phyloP scores from a whole-genome alignment of 257 asterid genomes.

The Jasminum sambac region DNA sequence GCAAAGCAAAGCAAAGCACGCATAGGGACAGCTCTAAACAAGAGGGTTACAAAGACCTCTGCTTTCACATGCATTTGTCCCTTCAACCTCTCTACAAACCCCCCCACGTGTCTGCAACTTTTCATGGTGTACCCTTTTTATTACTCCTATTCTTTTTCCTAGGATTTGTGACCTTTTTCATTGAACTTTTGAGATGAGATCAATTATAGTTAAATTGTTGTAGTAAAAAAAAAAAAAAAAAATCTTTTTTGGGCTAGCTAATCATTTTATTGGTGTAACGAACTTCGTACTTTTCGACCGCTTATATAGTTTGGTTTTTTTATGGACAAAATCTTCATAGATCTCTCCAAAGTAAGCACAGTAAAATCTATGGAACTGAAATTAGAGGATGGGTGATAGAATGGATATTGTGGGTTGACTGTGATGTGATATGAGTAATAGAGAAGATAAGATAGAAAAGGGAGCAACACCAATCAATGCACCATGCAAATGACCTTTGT shows the following conservation, averaged over 20 bases:
- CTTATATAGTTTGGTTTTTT: too few relatives aligned
- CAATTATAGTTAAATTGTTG: too few relatives aligned
- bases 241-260: too few relatives aligned
- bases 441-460: slow-evolving; percentile 24
- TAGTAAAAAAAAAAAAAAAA: too few relatives aligned
- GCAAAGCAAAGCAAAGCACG: slow-evolving; percentile 19
- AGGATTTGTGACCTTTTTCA: neutral
- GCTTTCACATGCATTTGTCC: slow-evolving; percentile 47
- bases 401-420: slow-evolving; percentile 29
- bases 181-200: too few relatives aligned
- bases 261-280: too few relatives aligned
- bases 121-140: neutral
- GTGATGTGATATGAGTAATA: slow-evolving; percentile 19
- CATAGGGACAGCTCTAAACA: slow-evolving; percentile 32
- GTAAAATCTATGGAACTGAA: slow-evolving; percentile 1
- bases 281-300: too few relatives aligned
- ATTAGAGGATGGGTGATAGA: slow-evolving; percentile 17
- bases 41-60: slow-evolving; percentile 30
- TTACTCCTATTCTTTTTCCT: neutral
- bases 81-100: slow-evolving; percentile 26
- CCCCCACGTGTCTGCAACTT: slow-evolving; percentile 25
- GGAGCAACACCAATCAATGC: slow-evolving; percentile 16
- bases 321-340: too few relatives aligned
- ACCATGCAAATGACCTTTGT: slow-evolving; percentile 36
- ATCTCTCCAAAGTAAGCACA: too few relatives aligned